Evolutionary conservation across 2,329 filamentous ascomycete genomes (phyloP).

Genomic region (Grosmannia huntii): DNA sequence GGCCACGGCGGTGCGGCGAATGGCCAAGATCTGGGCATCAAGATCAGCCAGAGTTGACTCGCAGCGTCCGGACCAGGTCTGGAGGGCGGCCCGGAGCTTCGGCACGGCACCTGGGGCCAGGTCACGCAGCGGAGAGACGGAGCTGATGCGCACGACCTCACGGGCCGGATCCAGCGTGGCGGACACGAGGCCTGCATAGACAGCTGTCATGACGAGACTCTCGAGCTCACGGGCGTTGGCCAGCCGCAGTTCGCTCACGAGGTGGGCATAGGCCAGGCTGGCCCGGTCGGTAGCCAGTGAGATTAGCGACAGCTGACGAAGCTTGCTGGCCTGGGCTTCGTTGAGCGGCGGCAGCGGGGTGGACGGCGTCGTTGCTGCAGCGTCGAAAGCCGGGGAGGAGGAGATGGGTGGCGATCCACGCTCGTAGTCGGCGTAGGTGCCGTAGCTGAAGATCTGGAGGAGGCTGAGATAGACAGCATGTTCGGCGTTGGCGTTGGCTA

Average conservation of each 20-base stretch:
- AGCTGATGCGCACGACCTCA: slow-evolving; percentile 62
- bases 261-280: slow-evolving; percentile 59
- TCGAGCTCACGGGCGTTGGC: slow-evolving; percentile 60
- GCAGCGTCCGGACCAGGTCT: slow-evolving; percentile 70
- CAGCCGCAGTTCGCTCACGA: slow-evolving; percentile 57
- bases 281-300: slow-evolving; percentile 57
- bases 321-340: slow-evolving; percentile 64
- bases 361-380: neutral
- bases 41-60: slow-evolving; percentile 59
- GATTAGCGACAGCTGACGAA: slow-evolving; percentile 81
- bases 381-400: neutral
- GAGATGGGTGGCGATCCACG: slow-evolving; percentile 4
- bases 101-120: slow-evolving; percentile 61
- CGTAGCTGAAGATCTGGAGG: slow-evolving; percentile 84
- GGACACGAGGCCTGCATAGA: slow-evolving; percentile 72
- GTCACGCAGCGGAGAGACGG: slow-evolving; percentile 77
- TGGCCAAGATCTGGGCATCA: slow-evolving; percentile 57
- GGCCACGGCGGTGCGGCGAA: slow-evolving; percentile 45
- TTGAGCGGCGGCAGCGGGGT: slow-evolving; percentile 51
- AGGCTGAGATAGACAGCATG: slow-evolving; percentile 52
- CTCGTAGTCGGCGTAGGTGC: slow-evolving; percentile 68
- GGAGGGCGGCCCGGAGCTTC: slow-evolving; percentile 53
- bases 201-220: slow-evolving; percentile 70
- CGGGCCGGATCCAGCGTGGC: slow-evolving; percentile 74
- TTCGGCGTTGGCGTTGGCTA: slow-evolving; percentile 44